Percentiles rank a stretch among this genome's conserved stretches.
These are phyloP conservation scores for Tuctoria greenei DNA, from an alignment of 176 grass and related monocot species.

Conservation along the genomic window DNA sequence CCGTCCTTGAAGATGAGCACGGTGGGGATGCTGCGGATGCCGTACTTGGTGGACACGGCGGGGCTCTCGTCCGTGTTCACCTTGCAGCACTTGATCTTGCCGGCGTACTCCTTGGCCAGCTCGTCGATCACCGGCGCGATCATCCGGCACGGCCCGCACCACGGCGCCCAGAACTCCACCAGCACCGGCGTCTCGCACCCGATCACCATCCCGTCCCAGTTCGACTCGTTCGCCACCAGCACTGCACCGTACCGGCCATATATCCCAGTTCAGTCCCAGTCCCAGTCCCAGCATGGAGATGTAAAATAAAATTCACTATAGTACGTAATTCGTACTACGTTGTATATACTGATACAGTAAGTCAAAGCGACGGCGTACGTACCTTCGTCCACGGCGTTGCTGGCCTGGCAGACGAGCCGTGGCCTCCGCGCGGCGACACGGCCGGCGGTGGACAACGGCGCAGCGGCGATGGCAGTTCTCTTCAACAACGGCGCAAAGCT, in stretches of 20 bases:
- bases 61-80: slow-evolving; percentile 90
- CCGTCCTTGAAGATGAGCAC: slow-evolving; percentile 87
- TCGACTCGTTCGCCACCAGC: slow-evolving; percentile 61
- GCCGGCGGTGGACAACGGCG: neutral
- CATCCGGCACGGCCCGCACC: slow-evolving; percentile 97
- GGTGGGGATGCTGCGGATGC: slow-evolving; percentile 95
- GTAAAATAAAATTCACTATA: no score
- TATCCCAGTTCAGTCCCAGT: no score
- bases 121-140: slow-evolving; percentile 90
- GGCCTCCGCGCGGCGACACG: slow-evolving; percentile 23
- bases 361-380: neutral
- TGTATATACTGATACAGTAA: no score
- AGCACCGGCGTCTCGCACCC: slow-evolving; percentile 70
- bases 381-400: slow-evolving; percentile 86
- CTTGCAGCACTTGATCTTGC: slow-evolving; percentile 80
- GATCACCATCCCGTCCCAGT: slow-evolving; percentile 55
- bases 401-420: slow-evolving; percentile 59
- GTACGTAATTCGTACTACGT: neutral
- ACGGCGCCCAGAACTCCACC: slow-evolving; percentile 99
- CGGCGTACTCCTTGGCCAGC: slow-evolving; percentile 82
- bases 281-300: no score
- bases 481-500: neutral
- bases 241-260: slow-evolving; percentile 32
- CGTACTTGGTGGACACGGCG: slow-evolving; percentile 63
- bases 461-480: neutral